Evolutionary conservation across 176 grass and related monocot species (phyloP), one percentile per base, ranked within the genome.

Genomic region (Eleusine coracana): DNA sequence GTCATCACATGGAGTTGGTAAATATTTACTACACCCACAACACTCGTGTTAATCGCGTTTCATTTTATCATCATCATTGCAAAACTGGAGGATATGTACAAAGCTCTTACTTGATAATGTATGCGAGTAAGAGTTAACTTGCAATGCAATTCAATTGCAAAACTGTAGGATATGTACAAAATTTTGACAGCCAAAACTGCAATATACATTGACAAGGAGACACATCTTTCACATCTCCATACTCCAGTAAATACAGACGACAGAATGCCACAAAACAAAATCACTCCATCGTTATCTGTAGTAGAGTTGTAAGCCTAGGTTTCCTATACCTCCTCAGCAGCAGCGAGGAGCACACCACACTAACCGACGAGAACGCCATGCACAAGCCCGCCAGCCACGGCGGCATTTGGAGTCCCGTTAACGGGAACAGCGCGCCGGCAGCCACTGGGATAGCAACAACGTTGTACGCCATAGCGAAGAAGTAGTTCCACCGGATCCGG

Each of bases 321-420:
- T 93, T 96, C 36, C 82, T 92, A 58, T 99, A 99, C 84, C 96
- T 92, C 87, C 96, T 92, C 59, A 99, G 58, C 66, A 95, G 82
- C 76, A 99, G 83, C 10, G 96, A 99, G 27, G 96, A 99, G 73
- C 93, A 96, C 13, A 99, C 93, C 20, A 98, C 96, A 23, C 92
- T 99, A 34, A 96, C 91, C 0, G 93, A 96, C 21, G 96, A 98
- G 66, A 98, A 93, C 0, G 96, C 91, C 96, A 96, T 98, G 85
- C 96, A 98, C 27, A 85, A 83, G 2, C 96, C 96, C 0, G 96
- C 96, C 63, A 99, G 58, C 96, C 95, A 96, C 3, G 90, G 93
- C 3, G 93, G 93, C 93, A 96, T 90, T 56, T 82, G 75, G 67
- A 96, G 18, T 3, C 93, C 88, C 0, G 83, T 87, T 64, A 96